Percentiles rank a stretch among this genome's conserved stretches.
These are phyloP conservation scores for Margaritispora aquatica DNA, from an alignment of 495 filamentous ascomycete species.

Conservation along the genomic window DNA sequence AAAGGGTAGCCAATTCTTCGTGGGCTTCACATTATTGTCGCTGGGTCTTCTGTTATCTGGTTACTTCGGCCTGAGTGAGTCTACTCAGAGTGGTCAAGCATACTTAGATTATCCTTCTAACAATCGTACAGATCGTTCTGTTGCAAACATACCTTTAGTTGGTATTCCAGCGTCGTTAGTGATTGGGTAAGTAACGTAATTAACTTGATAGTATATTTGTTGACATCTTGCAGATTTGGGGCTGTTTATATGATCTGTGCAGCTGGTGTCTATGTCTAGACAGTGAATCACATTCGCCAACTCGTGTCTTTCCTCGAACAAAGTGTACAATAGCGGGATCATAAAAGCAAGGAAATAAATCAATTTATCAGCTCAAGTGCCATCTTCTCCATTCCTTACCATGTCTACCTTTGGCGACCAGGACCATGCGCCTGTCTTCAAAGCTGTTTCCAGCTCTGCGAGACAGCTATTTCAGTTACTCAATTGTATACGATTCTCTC, in stretches of 20 bases:
- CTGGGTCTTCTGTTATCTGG: constrained; percentile 60
- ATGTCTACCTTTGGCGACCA: constrained; percentile 18
- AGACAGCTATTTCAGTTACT: constrained; percentile 86
- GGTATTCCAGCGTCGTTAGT: constrained; percentile 83
- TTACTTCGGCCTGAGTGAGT: constrained; percentile 78
- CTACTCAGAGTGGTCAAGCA: constrained; percentile 1
- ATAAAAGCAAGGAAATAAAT: constrained; percentile 24
- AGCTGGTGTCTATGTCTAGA: constrained; percentile 95
- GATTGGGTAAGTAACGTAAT: constrained; percentile 63
- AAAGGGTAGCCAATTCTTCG: constrained; percentile 77
- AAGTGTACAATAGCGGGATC: constrained; percentile 22
- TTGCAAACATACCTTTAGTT: constrained; percentile 67
- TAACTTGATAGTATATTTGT: neutral
- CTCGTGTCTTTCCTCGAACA: constrained; percentile 18
- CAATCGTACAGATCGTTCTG: constrained; percentile 66
- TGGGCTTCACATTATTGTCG: constrained; percentile 73
- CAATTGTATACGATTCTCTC: constrained; percentile 80
- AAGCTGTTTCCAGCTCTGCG: constrained; percentile 78
- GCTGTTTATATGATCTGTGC: constrained; percentile 98
- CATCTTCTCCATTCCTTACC: neutral
- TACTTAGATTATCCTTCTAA: neutral
- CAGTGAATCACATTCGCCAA: constrained; percentile 27
- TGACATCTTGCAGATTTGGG: constrained; percentile 61
- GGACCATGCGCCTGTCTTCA: constrained; percentile 53
- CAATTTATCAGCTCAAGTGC: constrained; percentile 17